Percentiles rank a stretch among this genome's conserved stretches.
These are phyloP conservation scores for Colletotrichum sp. DNA, from an alignment of 2,329 filamentous ascomycete species.

Conservation along the genomic window DNA sequence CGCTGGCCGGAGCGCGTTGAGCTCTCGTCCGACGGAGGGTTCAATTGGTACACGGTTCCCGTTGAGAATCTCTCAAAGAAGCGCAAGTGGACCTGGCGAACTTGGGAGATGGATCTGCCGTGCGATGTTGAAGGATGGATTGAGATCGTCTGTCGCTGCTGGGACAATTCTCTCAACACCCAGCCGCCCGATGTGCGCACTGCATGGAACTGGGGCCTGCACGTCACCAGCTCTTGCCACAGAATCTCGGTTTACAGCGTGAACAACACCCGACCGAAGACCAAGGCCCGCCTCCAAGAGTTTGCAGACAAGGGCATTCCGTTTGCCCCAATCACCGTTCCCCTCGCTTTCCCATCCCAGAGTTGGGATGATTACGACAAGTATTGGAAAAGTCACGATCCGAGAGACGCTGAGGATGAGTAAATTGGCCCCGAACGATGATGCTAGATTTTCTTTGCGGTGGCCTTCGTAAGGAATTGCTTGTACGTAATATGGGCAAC, in stretches of 20 bases:
- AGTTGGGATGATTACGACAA: slow-evolving; percentile 52
- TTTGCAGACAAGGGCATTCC: slow-evolving; percentile 53
- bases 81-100: slow-evolving; percentile 67
- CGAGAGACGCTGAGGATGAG: slow-evolving; percentile 30
- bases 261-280: slow-evolving; percentile 55
- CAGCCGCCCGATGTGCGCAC: slow-evolving; percentile 60
- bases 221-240: slow-evolving; percentile 68
- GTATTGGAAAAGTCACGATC: slow-evolving; percentile 30
- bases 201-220: slow-evolving; percentile 70
- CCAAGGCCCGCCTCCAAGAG: slow-evolving; percentile 52
- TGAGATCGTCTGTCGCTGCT: slow-evolving; percentile 62
- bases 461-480: not conserved
- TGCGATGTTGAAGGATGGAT: slow-evolving; percentile 67
- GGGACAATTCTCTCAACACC: slow-evolving; percentile 67
- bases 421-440: not conserved
- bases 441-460: not conserved
- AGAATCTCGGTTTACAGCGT: slow-evolving; percentile 67
- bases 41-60: slow-evolving; percentile 68
- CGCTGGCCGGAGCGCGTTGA: slow-evolving; percentile 69
- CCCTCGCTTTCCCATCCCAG: slow-evolving; percentile 54
- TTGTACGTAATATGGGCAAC: no score
- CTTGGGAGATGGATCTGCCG: slow-evolving; percentile 67
- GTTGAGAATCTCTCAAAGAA: slow-evolving; percentile 65
- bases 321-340: slow-evolving; percentile 59
- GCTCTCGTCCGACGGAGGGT: slow-evolving; percentile 66